Conservation (phyloP, 2,329 filamentous ascomycete species). For the Mariannaea elegans region DNA sequence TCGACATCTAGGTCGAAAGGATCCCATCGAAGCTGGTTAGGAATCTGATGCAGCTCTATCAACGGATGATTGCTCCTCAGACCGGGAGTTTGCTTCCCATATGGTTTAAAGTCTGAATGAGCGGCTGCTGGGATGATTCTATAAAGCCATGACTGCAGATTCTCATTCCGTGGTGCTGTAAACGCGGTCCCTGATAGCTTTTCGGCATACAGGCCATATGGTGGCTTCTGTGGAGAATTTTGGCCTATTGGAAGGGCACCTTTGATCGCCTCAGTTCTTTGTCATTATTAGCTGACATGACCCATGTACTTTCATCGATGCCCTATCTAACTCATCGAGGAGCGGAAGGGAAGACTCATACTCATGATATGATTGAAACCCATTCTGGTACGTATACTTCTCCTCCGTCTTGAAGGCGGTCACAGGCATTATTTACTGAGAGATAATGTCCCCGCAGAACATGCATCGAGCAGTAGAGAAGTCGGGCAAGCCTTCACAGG, state of each 20-base stretch:
- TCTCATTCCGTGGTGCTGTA: conserved; percentile 38
- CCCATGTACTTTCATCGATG: neutral
- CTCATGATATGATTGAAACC: too few relatives aligned
- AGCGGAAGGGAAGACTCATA: too few relatives aligned
- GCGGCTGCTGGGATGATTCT: conserved; percentile 38
- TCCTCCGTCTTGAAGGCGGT: too few relatives aligned
- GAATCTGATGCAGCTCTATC: neutral
- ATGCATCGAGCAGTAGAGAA: too few relatives aligned
- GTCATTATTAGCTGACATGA: too few relatives aligned
- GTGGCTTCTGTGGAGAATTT: conserved; percentile 51
- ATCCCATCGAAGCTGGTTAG: neutral
- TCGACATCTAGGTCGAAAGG: too few relatives aligned
- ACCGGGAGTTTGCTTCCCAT: neutral
- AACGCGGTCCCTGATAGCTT: conserved; percentile 51
- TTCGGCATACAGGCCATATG: conserved; percentile 50
- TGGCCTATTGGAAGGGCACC: conserved; percentile 55
- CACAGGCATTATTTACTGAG: too few relatives aligned
- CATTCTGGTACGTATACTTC: too few relatives aligned
- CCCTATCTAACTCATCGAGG: too few relatives aligned
- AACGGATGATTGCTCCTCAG: neutral
- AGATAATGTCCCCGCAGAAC: too few relatives aligned
- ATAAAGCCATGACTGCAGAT: conserved; percentile 42
- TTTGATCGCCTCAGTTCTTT: conserved; percentile 55
- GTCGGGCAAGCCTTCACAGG: too few relatives aligned
- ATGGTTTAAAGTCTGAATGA: conserved; percentile 35